A percentile compares a stretch with the other conserved stretches of the same genome.
Evolutionary conservation across 129 eudicot species (phyloP).

Genomic region (Smallanthus sonchifolius): DNA sequence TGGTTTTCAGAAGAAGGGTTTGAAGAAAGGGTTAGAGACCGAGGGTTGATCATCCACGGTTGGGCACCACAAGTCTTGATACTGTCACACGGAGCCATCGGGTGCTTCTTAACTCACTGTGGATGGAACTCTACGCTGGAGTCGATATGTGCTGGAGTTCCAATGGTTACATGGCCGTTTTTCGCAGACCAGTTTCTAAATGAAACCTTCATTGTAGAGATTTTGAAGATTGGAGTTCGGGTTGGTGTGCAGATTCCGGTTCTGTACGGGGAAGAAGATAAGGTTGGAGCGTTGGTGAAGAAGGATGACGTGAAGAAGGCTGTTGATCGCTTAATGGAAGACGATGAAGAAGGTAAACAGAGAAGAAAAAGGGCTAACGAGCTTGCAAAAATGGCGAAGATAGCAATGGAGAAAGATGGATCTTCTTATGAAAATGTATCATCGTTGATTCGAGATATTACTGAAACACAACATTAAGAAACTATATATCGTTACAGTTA

Average conservation of each 20-base stretch:
- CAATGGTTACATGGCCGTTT: conserved; percentile 59
- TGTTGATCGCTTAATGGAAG: conserved; percentile 35
- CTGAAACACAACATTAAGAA: background rate
- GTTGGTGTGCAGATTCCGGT: conserved; percentile 33
- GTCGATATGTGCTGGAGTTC: conserved; percentile 43
- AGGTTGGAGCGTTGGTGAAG: conserved; percentile 22
- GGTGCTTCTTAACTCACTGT: conserved; percentile 62
- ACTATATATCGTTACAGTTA: background rate
- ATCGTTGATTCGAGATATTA: conserved; percentile 37
- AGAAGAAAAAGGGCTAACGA: conserved; percentile 39
- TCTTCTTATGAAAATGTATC: conserved; percentile 41
- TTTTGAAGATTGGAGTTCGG: conserved; percentile 40
- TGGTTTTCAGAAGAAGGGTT: conserved; percentile 42
- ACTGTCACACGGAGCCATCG: conserved; percentile 43
- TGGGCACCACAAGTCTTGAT: conserved; percentile 74
- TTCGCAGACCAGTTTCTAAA: conserved; percentile 55
- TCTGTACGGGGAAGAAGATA: conserved; percentile 32
- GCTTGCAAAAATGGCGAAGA: conserved; percentile 45
- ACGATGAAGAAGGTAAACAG: conserved; percentile 29
- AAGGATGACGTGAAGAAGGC: conserved; percentile 33
- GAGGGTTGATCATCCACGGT: conserved; percentile 48
- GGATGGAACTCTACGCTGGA: conserved; percentile 73
- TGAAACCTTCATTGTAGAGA: conserved; percentile 39
- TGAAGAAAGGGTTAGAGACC: conserved; percentile 37
- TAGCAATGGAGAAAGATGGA: conserved; percentile 50